Percentiles rank a stretch among this genome's conserved stretches.
Conservation (phyloP, 768 basidiomycete genomes). For the Leccinum boreale region DNA sequence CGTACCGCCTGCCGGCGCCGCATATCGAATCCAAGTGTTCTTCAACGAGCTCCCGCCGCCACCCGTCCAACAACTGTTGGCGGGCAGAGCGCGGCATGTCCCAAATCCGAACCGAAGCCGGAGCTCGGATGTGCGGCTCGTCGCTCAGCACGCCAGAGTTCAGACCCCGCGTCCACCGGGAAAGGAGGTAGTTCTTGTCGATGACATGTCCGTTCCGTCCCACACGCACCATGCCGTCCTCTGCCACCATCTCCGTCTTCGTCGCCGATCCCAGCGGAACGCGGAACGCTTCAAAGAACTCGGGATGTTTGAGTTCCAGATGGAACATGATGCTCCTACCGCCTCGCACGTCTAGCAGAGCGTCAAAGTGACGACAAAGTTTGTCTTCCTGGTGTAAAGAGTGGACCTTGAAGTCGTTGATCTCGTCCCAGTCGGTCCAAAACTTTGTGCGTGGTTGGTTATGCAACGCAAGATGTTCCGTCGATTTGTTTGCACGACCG, state of each 20-base stretch:
- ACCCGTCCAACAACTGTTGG: conserved; percentile 24
- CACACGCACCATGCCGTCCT: conserved; percentile 45
- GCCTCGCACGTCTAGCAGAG: conserved; percentile 24
- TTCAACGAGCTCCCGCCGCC: conserved; percentile 34
- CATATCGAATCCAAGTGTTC: conserved; percentile 34
- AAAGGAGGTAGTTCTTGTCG: conserved; percentile 39
- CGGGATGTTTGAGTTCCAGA: conserved; percentile 44
- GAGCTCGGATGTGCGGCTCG: conserved; percentile 22
- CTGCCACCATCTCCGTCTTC: background rate
- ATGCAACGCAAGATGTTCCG: conserved; percentile 44
- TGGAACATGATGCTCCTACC: conserved; percentile 35
- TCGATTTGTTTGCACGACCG: conserved; percentile 48
- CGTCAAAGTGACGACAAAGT: conserved; percentile 6
- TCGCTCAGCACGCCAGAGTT: conserved; percentile 42
- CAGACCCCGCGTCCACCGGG: conserved; percentile 42
- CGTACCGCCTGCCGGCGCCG: conserved; percentile 32
- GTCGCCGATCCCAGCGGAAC: conserved; percentile 29
- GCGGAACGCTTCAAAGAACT: conserved; percentile 43
- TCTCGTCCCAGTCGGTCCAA: conserved; percentile 3
- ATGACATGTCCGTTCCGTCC: conserved; percentile 40
- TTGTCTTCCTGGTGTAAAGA: conserved; percentile 34
- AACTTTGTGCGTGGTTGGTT: conserved; percentile 1
- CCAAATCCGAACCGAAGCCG: conserved; percentile 37
- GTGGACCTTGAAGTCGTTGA: conserved; percentile 24
- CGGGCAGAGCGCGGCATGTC: conserved; percentile 30